phyloP scores from a whole-genome alignment of 2,329 filamentous ascomycete species.

The Fusarium verrucosum region DNA sequence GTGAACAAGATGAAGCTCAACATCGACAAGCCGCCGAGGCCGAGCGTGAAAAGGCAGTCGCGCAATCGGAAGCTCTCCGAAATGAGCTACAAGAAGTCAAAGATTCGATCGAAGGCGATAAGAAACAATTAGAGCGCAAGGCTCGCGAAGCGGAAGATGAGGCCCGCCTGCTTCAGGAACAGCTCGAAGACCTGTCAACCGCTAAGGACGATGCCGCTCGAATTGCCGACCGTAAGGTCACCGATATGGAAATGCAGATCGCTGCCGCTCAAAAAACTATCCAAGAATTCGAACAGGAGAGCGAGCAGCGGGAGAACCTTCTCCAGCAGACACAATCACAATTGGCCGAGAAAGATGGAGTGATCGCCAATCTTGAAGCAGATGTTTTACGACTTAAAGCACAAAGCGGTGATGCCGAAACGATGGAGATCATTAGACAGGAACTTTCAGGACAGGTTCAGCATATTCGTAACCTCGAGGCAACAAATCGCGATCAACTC shows the following conservation, averaged over 20 bases:
- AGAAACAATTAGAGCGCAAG: constrained; percentile 73
- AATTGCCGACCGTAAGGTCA: constrained; percentile 62
- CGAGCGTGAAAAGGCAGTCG: constrained; percentile 59
- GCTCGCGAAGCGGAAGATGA: constrained; percentile 78
- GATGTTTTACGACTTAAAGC: constrained; percentile 87
- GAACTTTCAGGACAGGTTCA: constrained; percentile 91
- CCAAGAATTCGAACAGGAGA: constrained; percentile 69
- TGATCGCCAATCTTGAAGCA: constrained; percentile 79
- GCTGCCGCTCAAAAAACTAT: constrained; percentile 57
- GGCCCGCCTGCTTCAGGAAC: constrained; percentile 78
- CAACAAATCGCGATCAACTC: constrained; percentile 80
- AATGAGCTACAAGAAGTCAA: constrained; percentile 63
- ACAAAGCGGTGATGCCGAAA: constrained; percentile 86
- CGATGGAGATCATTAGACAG: constrained; percentile 82
- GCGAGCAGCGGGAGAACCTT: constrained; percentile 62
- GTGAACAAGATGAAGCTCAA: constrained; percentile 87
- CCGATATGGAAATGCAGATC: constrained; percentile 64
- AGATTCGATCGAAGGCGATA: constrained; percentile 62
- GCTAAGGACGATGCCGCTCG: constrained; percentile 76
- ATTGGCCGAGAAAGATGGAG: constrained; percentile 72
- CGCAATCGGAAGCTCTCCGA: constrained; percentile 60
- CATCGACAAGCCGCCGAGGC: constrained; percentile 67
- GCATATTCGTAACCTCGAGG: constrained; percentile 88
- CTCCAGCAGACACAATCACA: constrained; percentile 72
- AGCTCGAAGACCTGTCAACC: constrained; percentile 75